phyloP scores from a whole-genome alignment of 2,329 filamentous ascomycete species.

The Hypoxylon sp. region DNA sequence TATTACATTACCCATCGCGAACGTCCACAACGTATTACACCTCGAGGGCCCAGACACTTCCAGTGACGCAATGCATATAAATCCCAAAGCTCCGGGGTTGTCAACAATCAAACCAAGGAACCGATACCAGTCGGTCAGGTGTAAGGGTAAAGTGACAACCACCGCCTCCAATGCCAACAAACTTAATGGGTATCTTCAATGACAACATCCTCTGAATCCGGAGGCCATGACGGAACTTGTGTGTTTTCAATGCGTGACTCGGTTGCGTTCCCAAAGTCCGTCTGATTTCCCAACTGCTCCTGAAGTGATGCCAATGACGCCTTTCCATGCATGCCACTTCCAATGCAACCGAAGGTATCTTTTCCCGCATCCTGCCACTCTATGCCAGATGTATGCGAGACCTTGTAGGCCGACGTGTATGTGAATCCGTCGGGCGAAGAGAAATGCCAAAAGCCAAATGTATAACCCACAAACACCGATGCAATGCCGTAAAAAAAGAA shows the following conservation, averaged over 20 bases:
- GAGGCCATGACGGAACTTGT: constrained; percentile 1
- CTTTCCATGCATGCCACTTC: constrained; percentile 29
- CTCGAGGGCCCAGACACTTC: neutral
- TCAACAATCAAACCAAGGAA: constrained; percentile 11
- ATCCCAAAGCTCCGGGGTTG: neutral
- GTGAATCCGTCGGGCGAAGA: constrained; percentile 8
- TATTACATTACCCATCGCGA: neutral
- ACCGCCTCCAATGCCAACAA: constrained; percentile 7
- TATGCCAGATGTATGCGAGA: constrained; percentile 26
- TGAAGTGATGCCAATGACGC: constrained; percentile 25
- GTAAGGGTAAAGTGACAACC: neutral
- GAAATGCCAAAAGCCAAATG: constrained; percentile 4
- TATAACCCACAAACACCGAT: constrained; percentile 26
- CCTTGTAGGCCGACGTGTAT: constrained; percentile 1
- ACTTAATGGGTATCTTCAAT: constrained; percentile 46
- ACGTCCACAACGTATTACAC: constrained; percentile 5
- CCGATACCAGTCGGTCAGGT: neutral
- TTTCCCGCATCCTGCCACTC: constrained; percentile 25
- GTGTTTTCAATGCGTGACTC: constrained; percentile 14
- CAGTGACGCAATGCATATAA: neutral
- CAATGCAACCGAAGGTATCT: constrained; percentile 34
- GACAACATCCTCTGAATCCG: constrained; percentile 24
- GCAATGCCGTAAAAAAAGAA: constrained; percentile 33
- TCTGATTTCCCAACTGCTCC: constrained; percentile 16
- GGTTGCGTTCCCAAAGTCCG: neutral